Evolutionary conservation across 768 basidiomycete genomes (phyloP), one percentile per base, ranked within the genome.

Genomic region (Boletus speciosus): DNA sequence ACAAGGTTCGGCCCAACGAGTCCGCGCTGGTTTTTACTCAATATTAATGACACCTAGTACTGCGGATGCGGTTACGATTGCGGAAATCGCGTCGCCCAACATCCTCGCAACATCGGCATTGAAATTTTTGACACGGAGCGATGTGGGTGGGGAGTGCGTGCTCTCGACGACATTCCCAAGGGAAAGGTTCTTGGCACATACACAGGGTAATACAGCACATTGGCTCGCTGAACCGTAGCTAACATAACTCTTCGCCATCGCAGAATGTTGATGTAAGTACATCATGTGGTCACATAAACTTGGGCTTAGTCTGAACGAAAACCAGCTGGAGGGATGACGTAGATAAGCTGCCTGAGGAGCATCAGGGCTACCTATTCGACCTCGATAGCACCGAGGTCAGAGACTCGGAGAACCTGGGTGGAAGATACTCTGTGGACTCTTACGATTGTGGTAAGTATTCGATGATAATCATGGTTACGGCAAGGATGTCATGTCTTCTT

Each of bases 171-270:
- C 27, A 58, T 88, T 1, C 66, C 67, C 23, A 68, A 52, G 45
- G 86, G 86, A 5, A 84, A 82, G 56, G 81, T 88, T 4, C 55
- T 89, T 25, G 88, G 87, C 3, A 71, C 84, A 10, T 89, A 85
- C 60, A 80, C 85, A 50, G 88, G 88, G 87, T 86, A 61, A 67
- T 34, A 74, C 64, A 12, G 31, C 32, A 44, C 52, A 50, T 41
- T 4, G 7, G 36, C 27, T 32, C 25, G 34, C 23, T 32, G 38
- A 45, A 54, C 2, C 6, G 6, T 10, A n/a, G 32, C 48, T 56
- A 35, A 69, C 47, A 19, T 8, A 44, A n/a, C 21, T 32, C 19
- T n/a, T 51, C 19, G 41, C 51, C 34, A 25, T 23, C 50, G 1
- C 54, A 83, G 81, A 35, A 67, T 71, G 52, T 56, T 85, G 27